Evolutionary conservation across 2,329 filamentous ascomycete species (phyloP).

Genomic region (Falciphora oryzae): DNA sequence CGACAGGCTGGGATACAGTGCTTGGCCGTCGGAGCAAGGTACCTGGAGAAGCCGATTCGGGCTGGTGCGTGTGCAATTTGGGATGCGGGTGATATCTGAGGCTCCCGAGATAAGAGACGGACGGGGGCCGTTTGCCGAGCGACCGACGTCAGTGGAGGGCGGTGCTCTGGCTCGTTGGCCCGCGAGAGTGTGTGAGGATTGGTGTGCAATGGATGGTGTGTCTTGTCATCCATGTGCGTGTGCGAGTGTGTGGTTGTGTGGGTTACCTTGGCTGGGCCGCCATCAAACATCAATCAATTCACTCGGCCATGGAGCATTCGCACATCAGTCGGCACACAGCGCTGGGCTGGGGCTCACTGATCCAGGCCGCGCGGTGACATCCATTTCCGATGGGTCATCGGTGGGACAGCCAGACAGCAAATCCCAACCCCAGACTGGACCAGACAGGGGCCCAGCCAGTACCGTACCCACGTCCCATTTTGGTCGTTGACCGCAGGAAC

Average conservation of each 20-base stretch:
- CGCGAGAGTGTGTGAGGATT: background rate
- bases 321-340: background rate
- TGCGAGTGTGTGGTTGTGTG: background rate
- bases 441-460: background rate
- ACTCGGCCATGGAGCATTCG: background rate
- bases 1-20: background rate
- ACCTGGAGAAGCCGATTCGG: background rate
- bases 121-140: background rate
- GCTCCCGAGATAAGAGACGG: slow-evolving; percentile 5
- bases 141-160: background rate
- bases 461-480: background rate
- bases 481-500: background rate
- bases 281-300: background rate
- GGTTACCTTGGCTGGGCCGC: background rate
- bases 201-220: background rate
- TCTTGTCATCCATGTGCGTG: background rate
- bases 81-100: slow-evolving; percentile 8
- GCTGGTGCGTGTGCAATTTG: background rate
- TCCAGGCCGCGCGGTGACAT: background rate
- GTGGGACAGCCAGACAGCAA: background rate
- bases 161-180: background rate
- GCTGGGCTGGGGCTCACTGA: too few relatives aligned
- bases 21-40: background rate
- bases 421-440: background rate
- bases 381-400: background rate